Evolutionary conservation across 306 rosid genomes (phyloP), one percentile per base, ranked within the genome.

Genomic region (Chamaecrista fasciculata): DNA sequence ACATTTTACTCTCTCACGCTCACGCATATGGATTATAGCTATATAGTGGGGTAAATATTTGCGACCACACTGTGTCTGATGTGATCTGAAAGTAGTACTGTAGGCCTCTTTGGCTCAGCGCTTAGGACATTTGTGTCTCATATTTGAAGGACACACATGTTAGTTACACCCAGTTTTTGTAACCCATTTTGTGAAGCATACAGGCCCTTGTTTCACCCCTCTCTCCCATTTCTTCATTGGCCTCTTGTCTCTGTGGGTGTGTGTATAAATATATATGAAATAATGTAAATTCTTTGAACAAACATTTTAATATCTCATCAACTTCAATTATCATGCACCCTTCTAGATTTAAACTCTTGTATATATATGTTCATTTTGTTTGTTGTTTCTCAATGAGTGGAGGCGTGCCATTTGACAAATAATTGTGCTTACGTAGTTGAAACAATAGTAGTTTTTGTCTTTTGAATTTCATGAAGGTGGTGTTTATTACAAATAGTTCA

Each of bases 61-160:
- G 74, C 67, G 83, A 81, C 63, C 67, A 76, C 70, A 31, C 57
- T 53, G 78, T 74, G 70, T 66, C 73, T 66, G 78, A 60, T 42
- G 69, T 72, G 86, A 81, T 73, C 33, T 73, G 72, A 73, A 69
- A 70, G 80, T 78, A 63, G 57, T 64, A n/a, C n/a, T n/a, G 57
- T 64, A 72, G 60, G 64, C 72, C 69, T 79, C 8, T 67, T 67
- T 76, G 74, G 76, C 23, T 79, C 84, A 67, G 33, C 49, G 69
- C 75, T 60, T 64, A 51, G 67, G 79, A 81, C 83, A 81, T 68
- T 51, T 61, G 68, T 81, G 84, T 78, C 56, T 70, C 67, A 73
- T 31, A 56, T 70, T 67, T 47, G 62, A 23, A 71, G 72, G 84
- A 83, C 85, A 78, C 57, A 52, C 11, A 59, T 51, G 67, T 81